A percentile compares a stretch with the other conserved stretches of the same genome.
Evolutionary conservation across 1,284 basidiomycete species (phyloP).

Genomic region (Boletus semigastroideus): DNA sequence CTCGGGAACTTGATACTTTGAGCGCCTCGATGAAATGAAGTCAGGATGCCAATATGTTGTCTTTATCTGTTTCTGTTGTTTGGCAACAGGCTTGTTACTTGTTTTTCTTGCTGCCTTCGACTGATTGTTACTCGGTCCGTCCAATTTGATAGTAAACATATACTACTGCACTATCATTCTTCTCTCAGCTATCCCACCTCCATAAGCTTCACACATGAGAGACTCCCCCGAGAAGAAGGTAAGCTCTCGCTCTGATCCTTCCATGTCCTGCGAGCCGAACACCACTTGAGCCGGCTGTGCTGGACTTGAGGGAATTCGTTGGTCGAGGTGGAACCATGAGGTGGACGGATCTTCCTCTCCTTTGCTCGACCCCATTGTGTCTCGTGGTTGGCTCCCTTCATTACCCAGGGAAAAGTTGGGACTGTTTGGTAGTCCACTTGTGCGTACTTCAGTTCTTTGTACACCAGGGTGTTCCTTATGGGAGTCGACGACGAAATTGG

Average conservation of each 20-base stretch:
- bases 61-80: not conserved
- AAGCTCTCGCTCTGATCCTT: conserved; percentile 30
- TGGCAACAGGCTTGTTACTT: too few species aligned
- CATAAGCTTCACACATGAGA: conserved; percentile 53
- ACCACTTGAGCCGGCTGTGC: conserved; percentile 54
- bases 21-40: conserved; percentile 61
- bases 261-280: conserved; percentile 39
- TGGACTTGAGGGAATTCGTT: conserved; percentile 62
- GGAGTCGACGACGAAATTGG: too few species aligned
- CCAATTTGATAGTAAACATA: conserved; percentile 69
- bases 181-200: conserved; percentile 21
- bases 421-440: too few species aligned
- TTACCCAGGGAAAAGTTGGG: too few species aligned
- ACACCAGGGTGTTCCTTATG: too few species aligned
- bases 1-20: conserved; percentile 75
- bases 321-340: conserved; percentile 72
- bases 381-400: too few species aligned
- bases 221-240: conserved; percentile 50
- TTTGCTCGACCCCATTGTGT: too few species aligned
- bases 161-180: conserved; percentile 53
- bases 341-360: conserved; percentile 36
- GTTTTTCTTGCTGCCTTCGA: not conserved
- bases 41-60: too few species aligned
- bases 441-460: too few species aligned
- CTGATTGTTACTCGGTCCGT: conserved; percentile 38